phyloP scores from a whole-genome alignment of 2,329 filamentous ascomycete genomes.

The Colletotrichum trifolii region DNA sequence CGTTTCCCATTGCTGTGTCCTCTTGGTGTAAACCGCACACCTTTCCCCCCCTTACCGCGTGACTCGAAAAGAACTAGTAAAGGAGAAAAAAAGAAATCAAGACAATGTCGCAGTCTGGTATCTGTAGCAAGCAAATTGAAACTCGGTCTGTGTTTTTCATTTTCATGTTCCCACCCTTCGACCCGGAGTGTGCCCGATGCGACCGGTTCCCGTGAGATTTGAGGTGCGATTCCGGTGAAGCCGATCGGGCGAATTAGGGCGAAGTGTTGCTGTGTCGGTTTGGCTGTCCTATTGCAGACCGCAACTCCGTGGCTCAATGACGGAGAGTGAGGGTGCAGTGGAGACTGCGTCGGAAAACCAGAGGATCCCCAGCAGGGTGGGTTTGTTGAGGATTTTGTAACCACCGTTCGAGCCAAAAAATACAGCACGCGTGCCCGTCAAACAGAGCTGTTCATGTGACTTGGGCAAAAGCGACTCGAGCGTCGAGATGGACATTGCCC shows the following conservation, averaged over 20 bases:
- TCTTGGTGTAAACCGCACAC: too few species aligned
- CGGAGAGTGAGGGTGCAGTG: conserved; percentile 1
- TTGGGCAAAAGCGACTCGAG: not conserved
- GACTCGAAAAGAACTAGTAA: not conserved
- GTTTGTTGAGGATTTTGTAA: not conserved
- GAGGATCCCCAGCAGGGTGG: conserved; percentile 16
- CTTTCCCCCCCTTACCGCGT: too few species aligned
- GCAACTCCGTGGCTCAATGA: conserved; percentile 3
- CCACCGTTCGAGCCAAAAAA: not conserved
- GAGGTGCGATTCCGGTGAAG: too few species aligned
- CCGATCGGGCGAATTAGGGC: conserved; percentile 11
- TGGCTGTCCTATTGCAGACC: not conserved
- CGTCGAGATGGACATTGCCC: conserved; percentile 4
- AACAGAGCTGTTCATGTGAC: not conserved
- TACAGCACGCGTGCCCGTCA: not conserved
- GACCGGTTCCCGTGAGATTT: too few species aligned
- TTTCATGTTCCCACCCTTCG: not conserved
- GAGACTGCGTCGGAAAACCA: conserved; percentile 3
- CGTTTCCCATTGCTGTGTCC: too few species aligned
- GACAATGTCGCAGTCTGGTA: not conserved
- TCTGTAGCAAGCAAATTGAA: conserved; percentile 1
- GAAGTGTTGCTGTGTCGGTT: not conserved
- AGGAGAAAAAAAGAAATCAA: not conserved
- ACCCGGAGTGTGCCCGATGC: too few species aligned
- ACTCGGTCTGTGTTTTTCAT: not conserved